A percentile compares a stretch with the other conserved stretches of the same genome.
Evolutionary conservation across 257 asterid species (phyloP).

Genomic region (Gentiana macrophylla): DNA sequence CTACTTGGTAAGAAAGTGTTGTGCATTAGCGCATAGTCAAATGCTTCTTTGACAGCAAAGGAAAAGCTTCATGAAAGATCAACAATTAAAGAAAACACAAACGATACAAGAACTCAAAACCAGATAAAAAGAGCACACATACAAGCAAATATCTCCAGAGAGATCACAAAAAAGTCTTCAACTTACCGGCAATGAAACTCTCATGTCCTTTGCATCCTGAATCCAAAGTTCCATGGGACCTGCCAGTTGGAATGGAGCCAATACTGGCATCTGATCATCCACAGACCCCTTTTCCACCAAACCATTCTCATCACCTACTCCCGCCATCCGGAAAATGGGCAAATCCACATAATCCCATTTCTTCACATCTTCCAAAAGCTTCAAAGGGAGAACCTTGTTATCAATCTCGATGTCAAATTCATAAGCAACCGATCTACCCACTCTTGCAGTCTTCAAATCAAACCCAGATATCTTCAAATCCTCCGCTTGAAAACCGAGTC

Average conservation of each 20-base stretch:
- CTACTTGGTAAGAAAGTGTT: background rate
- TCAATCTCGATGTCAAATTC: constrained; percentile 88
- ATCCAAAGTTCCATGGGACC: constrained; percentile 97
- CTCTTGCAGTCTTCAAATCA: constrained; percentile 69
- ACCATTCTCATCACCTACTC: constrained; percentile 31
- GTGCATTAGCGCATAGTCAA: background rate
- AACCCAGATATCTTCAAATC: constrained; percentile 73
- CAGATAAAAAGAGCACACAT: background rate
- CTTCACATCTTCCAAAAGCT: constrained; percentile 85
- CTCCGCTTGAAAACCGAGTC: constrained; percentile 27
- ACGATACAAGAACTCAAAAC: background rate
- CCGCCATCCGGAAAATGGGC: constrained; percentile 55
- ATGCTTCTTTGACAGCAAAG: no score
- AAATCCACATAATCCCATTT: constrained; percentile 84
- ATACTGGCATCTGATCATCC: constrained; percentile 52
- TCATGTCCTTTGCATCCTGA: constrained; percentile 85
- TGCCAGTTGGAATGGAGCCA: constrained; percentile 85
- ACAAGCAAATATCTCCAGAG: constrained; percentile 8
- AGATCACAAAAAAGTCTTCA: constrained; percentile 6
- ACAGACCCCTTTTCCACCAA: constrained; percentile 31
- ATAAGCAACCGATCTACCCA: constrained; percentile 74
- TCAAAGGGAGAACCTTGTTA: constrained; percentile 60
- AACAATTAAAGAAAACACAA: no score
- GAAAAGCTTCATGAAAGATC: no score
- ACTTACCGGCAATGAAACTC: constrained; percentile 85